phyloP scores from a whole-genome alignment of 768 basidiomycete species.

The Collybia sp. region DNA sequence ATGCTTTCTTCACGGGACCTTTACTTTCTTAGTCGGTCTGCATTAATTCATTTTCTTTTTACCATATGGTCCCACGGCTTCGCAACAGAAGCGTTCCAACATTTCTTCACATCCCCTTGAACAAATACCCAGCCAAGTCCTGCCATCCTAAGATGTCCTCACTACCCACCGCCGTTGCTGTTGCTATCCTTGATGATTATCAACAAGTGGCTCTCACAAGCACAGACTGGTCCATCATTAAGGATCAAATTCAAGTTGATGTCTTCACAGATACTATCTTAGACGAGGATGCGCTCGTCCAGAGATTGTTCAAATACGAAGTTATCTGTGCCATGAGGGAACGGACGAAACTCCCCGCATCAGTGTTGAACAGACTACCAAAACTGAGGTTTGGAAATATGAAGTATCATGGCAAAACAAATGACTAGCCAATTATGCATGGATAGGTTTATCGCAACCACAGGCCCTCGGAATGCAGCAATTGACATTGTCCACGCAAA shows the following conservation, averaged over 20 bases:
- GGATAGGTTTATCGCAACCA: slow-evolving; percentile 50
- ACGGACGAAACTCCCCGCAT: slow-evolving; percentile 49
- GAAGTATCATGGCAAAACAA: no score
- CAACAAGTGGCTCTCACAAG: slow-evolving; percentile 43
- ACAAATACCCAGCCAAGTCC: not conserved
- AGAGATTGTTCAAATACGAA: slow-evolving; percentile 44
- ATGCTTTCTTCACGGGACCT: not conserved
- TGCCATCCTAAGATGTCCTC: slow-evolving; percentile 7
- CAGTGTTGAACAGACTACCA: slow-evolving; percentile 49
- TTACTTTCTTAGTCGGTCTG: slow-evolving; percentile 2
- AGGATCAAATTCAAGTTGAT: slow-evolving; percentile 32
- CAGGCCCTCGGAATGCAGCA: slow-evolving; percentile 41
- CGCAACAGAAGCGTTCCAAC: slow-evolving; percentile 7
- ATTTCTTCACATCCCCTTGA: slow-evolving; percentile 14
- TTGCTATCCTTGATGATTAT: slow-evolving; percentile 63
- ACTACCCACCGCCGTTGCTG: slow-evolving; percentile 18
- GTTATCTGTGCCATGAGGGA: slow-evolving; percentile 68
- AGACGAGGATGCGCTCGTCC: slow-evolving; percentile 45
- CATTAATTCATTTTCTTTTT: slow-evolving; percentile 6
- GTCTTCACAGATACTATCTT: slow-evolving; percentile 47
- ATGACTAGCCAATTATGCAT: not conserved
- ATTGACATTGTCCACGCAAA: slow-evolving; percentile 47
- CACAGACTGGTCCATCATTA: slow-evolving; percentile 50
- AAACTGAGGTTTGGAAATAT: slow-evolving; percentile 38
- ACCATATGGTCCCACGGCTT: slow-evolving; percentile 10